Evolutionary conservation across 2,329 filamentous ascomycete species (phyloP).

Genomic region (Aspergillus flavus): DNA sequence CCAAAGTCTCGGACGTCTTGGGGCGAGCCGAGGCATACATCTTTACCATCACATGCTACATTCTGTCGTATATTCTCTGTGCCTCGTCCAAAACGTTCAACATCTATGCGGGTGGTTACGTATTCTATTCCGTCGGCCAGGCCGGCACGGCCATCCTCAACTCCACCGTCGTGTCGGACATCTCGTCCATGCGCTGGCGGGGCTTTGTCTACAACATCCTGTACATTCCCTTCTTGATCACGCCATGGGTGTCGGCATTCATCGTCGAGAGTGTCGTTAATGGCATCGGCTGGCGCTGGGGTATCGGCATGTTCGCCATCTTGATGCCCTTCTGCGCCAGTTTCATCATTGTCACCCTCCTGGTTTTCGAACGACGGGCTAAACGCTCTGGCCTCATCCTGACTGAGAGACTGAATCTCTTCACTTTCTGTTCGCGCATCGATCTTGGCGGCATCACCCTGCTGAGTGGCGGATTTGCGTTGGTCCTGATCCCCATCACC

Average conservation of each 20-base stretch:
- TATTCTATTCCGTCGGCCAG: conserved; percentile 42
- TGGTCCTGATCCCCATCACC: conserved; percentile 53
- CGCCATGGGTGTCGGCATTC: conserved; percentile 45
- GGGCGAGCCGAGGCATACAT: conserved; percentile 45
- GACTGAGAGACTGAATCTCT: conserved; percentile 27
- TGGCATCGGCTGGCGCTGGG: conserved; percentile 50
- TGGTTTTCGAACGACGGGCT: conserved; percentile 41
- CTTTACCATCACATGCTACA: conserved; percentile 37
- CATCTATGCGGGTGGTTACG: conserved; percentile 40
- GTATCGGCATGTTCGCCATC: conserved; percentile 49
- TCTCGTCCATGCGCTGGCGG: conserved; percentile 45
- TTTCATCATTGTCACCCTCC: conserved; percentile 41
- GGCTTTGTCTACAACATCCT: conserved; percentile 43
- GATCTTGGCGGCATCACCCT: conserved; percentile 49
- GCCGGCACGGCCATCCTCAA: conserved; percentile 46
- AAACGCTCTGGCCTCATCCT: conserved; percentile 31
- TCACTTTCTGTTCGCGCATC: conserved; percentile 37
- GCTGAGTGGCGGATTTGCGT: conserved; percentile 51
- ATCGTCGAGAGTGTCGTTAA: conserved; percentile 45
- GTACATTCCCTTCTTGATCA: conserved; percentile 45
- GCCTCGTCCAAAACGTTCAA: conserved; percentile 39
- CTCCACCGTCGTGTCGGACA: conserved; percentile 46
- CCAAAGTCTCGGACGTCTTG: conserved; percentile 48
- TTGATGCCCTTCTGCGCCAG: conserved; percentile 43
- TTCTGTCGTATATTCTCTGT: conserved; percentile 43